Conservation (phyloP, 805 yeast species). For the Wickerhamomyces queroliae region DNA sequence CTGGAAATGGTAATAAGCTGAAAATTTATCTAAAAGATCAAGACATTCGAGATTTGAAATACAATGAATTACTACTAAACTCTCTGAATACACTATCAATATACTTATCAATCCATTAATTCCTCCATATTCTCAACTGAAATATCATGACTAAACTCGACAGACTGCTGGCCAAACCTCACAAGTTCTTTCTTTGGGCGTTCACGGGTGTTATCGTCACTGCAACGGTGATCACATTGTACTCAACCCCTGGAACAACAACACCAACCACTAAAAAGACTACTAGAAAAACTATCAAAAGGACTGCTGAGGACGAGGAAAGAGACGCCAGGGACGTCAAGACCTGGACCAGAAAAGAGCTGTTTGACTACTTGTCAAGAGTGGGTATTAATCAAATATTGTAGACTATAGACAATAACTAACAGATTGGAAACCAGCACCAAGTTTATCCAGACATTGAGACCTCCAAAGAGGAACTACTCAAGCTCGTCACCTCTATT, state of each 20-base stretch:
- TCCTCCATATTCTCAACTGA: no score
- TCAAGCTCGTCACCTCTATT: constrained; percentile 11
- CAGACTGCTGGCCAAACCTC: neutral
- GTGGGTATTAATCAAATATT: constrained; percentile 6
- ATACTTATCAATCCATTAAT: no score
- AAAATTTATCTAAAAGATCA: neutral
- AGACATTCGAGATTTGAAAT: neutral
- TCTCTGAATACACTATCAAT: no score
- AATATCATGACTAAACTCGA: constrained; percentile 2
- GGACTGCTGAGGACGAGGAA: constrained; percentile 5
- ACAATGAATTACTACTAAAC: no score
- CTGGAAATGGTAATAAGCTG: neutral
- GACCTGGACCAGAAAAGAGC: constrained; percentile 7
- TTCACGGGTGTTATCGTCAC: constrained; percentile 13
- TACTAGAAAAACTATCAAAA: neutral
- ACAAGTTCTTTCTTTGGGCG: neutral
- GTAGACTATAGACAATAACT: neutral
- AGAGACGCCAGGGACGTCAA: neutral
- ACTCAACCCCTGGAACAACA: constrained; percentile 2
- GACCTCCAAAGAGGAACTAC: constrained; percentile 6
- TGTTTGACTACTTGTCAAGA: constrained; percentile 10
- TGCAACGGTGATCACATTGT: constrained; percentile 8
- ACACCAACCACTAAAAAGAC: neutral
- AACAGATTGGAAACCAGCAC: neutral
- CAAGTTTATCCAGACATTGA: constrained; percentile 16